Conservation (phyloP, 768 basidiomycete genomes). For the Amyloporia xantha region DNA sequence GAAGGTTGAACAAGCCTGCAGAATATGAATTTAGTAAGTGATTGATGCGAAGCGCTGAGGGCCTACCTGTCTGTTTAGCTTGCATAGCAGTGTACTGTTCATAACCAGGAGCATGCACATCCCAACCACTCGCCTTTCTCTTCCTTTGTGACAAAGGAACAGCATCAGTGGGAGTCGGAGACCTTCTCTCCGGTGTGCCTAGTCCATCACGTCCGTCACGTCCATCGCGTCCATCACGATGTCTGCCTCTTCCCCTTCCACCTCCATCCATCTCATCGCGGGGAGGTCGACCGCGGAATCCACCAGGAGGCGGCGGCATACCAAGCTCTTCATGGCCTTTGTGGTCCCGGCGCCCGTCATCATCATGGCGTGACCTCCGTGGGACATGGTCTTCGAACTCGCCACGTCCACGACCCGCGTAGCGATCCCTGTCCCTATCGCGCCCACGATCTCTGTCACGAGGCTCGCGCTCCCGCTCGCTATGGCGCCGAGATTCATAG, state of each 20-base stretch:
- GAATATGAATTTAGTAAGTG: neutral
- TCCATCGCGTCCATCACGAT: too few relatives aligned
- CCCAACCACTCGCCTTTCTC: conserved; percentile 91
- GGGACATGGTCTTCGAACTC: conserved; percentile 18
- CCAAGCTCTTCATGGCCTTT: conserved; percentile 32
- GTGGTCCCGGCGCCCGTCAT: conserved; percentile 31
- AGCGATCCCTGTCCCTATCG: conserved; percentile 27
- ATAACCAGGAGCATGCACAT: conserved; percentile 92
- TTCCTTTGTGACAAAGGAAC: conserved; percentile 79
- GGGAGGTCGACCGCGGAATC: conserved; percentile 12
- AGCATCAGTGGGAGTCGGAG: conserved; percentile 85
- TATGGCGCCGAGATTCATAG: conserved; percentile 15
- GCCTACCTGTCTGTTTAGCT: conserved; percentile 93
- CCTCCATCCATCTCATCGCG: conserved; percentile 30
- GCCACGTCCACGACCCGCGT: conserved; percentile 18
- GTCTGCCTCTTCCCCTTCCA: conserved; percentile 45
- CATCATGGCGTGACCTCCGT: conserved; percentile 29
- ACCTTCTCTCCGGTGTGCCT: conserved; percentile 73
- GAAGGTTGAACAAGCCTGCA: conserved; percentile 90
- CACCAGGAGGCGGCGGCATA: conserved; percentile 16
- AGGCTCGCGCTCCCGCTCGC: conserved; percentile 20
- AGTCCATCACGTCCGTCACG: conserved; percentile 37
- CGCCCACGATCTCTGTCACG: conserved; percentile 25
- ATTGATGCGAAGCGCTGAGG: neutral
- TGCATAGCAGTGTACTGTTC: conserved; percentile 93